A percentile compares a stretch with the other conserved stretches of the same genome.
Conservation (phyloP, 83 land plant species). For the Picea mariana region DNA sequence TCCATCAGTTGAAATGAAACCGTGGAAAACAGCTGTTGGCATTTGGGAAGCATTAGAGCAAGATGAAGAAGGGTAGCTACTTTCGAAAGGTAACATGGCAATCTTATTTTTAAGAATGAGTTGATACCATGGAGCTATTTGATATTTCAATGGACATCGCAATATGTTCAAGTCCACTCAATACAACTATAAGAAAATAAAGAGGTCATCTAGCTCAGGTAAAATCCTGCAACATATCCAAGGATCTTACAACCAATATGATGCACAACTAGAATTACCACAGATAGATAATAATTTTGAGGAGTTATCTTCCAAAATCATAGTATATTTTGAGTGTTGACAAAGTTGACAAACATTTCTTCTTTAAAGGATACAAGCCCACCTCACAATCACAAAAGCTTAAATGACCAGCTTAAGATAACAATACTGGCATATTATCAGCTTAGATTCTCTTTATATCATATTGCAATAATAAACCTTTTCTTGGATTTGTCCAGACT, state of each 20-base stretch:
- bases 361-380: not conserved
- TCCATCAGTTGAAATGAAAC: too few relatives aligned
- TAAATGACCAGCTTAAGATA: not conserved
- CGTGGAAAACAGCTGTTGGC: too few relatives aligned
- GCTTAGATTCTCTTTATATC: not conserved
- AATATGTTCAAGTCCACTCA: not conserved
- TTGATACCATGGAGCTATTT: not conserved
- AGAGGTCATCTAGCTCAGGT: not conserved
- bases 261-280: not conserved
- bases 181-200: not conserved
- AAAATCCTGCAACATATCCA: not conserved
- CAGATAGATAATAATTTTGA: not conserved
- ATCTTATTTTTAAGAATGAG: not conserved
- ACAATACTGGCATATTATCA: not conserved
- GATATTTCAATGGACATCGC: not conserved
- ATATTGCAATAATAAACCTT: not conserved
- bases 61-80: not conserved
- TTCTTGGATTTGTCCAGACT: not conserved
- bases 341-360: not conserved
- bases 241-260: not conserved
- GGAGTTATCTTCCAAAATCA: not conserved
- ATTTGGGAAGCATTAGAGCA: not conserved
- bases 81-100: not conserved
- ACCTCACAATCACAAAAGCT: not conserved
- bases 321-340: not conserved